Base-by-base conservation (phyloP, 2,329 filamentous ascomycete genomes). In the Apiospora pterosperma region DNA sequence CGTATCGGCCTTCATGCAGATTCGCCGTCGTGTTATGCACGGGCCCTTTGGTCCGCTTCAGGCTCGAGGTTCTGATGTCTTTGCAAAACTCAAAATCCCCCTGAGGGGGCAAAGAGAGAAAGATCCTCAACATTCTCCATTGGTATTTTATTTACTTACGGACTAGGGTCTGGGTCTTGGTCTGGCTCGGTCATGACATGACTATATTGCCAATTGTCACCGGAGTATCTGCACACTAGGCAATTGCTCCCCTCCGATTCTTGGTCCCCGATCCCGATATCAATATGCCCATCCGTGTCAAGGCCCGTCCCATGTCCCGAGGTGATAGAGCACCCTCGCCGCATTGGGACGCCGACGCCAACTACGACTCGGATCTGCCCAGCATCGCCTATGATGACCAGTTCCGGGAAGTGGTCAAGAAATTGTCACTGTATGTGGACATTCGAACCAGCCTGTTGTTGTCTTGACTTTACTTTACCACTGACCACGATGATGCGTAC, bases 351-450 rank as follows among this genome's bases (percentile, higher is more conserved):
- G 74, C 38, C 31, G n/a, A 11, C 19, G 58, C 67, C 1, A 69
- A 68, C 25, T 71, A 73, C 12, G 11, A 36, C 52, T 64, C 68
- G 4, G 73, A 79, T 12, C 77, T 90, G 38, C 89, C 89, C 21
- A 77, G 84, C 44, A 89, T 92, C 69, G 76, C 74, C 8, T 77
- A 83, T 19, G 78, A 84, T 28, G 89, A 92, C 70, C 76, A 79
- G 28, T 91, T 92, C 72, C 85, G 88, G 58, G 81, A 82, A 16
- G 81, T 92, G 21, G 85, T 91, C 64, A 87, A 88, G 78, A 90
- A 91, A 78, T 80, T 92, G 39, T 89, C 88, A 1, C 74, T 81
- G 87, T 90, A 75, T 66, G 83, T n/a, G 59, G 28, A 8, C 25
- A 23, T 38, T 23, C 38, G 2, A 14, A 16, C 4, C 5, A n/a